Conservation (phyloP, 768 basidiomycete species). For the Boletus tomentosulus region DNA sequence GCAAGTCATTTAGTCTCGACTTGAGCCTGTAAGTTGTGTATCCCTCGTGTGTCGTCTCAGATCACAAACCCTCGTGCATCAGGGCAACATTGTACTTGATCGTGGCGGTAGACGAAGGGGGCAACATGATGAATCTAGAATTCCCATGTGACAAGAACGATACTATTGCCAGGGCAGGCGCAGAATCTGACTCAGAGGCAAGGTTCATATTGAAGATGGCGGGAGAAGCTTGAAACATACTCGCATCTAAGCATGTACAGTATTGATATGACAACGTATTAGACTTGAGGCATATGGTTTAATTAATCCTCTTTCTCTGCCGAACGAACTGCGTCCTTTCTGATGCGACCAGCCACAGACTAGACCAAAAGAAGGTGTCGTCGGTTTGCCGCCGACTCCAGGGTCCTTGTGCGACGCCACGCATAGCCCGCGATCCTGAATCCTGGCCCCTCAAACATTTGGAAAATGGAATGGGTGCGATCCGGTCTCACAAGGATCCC, state of each 20-base stretch:
- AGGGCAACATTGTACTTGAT: constrained; percentile 27
- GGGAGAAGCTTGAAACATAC: constrained; percentile 16
- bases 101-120: constrained; percentile 21
- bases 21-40: constrained; percentile 12
- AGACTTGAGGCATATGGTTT: background rate
- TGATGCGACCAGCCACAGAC: background rate
- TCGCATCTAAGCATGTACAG: no score
- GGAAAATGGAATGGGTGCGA: no score
- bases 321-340: no score
- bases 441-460: no score
- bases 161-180: constrained; percentile 24
- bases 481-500: no score
- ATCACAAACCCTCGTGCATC: background rate
- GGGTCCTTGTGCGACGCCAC: no score
- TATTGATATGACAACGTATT: no score
- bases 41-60: background rate
- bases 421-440: no score
- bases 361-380: background rate
- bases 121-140: constrained; percentile 21
- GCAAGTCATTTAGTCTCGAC: constrained; percentile 29
- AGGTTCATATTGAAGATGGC: constrained; percentile 22
- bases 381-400: no score
- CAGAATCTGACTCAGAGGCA: constrained; percentile 21
- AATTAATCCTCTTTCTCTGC: background rate
- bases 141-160: constrained; percentile 29